Base-by-base conservation (phyloP, 805 yeast species). In the Candida silvatica region DNA sequence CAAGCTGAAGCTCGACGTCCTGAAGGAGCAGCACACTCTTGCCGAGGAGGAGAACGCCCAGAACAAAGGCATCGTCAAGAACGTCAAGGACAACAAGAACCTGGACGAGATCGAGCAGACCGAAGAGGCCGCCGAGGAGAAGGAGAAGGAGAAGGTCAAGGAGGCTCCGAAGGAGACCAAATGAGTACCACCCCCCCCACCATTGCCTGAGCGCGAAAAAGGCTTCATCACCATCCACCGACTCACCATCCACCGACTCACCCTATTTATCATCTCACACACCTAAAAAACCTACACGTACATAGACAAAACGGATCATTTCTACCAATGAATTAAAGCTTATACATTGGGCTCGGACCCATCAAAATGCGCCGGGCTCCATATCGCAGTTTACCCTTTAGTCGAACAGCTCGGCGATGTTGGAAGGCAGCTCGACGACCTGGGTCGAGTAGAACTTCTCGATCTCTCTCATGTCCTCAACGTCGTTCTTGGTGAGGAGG, bases 11-110 rank as follows among this genome's bases (percentile, higher is more conserved):
- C 62, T 82, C 44, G 79, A 77, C 45, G 79, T 81, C 47, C 58
- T 82, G 41, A 77, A 77, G 57, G 94, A 82, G 57, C 94, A 82
- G 63, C 83, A 80, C 54, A 80, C 78, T 45, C 64, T 80, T 45
- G 90, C 92, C 64, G 71, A 84, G 59, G 92, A 84, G 53, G 98
- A 90, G 64, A 85, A 80, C 56, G 70, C 75, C 53, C 88, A 92
- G 61, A 95, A 85, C 58, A 74, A 74, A 50, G 64, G 73, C 33
- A 54, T 57, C 36, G 67, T 74, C 39, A 74, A 77, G 29, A 67
- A 69, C 46, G 80, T 80, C 29, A 71, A 71, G 47, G 87, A 80
- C 54, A 67, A 66, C 39, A 53, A 77, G 48, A 75, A 69, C 47
- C 59, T 79, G 43, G 86, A 78, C 47, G 83, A 73, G 16, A 17